Evolutionary conservation across 2,329 filamentous ascomycete species (phyloP), one percentile per base, ranked within the genome.

Genomic region (Lachnellula hyalina): DNA sequence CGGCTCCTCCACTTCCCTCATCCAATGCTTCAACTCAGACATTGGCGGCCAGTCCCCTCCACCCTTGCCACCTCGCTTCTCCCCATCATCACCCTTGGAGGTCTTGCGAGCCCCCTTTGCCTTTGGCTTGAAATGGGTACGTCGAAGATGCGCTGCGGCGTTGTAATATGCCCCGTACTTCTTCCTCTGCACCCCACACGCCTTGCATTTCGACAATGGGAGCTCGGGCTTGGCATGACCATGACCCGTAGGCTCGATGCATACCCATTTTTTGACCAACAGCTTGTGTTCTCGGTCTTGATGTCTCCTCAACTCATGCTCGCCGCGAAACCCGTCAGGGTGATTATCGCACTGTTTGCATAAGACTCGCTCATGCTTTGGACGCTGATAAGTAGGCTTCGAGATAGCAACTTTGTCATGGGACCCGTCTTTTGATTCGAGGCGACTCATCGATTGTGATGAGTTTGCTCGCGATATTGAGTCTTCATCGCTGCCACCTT

Each of bases 141-240:
- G 84, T 38, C 91, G 81, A 3, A 96, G 78, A 69, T 96, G 92
- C 0, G 90, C 92, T 0, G 90, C 90, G 0, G 91, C 92, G 65
- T 96, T 96, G 74, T 96, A 96, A 73, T 96, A 93, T 8, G 88
- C 89, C 2, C 88, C 88, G 65, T 96, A 96, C 54, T 81, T 79
- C 75, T 96, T 96, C 75, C 96, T 96, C 53, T 79, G 79, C 53
- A 79, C 79, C 47, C 79, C 80, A 70, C 92, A 96, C 41, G 87
- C 82, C 72, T 95, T 95, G 80, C 65, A 68, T 54, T 57, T 58
- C 8, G 61, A 56, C 35, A 97, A 80, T 41, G 91, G 85, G 51
- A 72, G 80, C 73, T 80, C 78, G 71, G 73, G 83, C 68, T 63
- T 77, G 64, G 70, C 80, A 74, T 71, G 56, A 72, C 69, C 17